Conservation (phyloP, 1,284 basidiomycete species). For the Inonotus hispidus region DNA sequence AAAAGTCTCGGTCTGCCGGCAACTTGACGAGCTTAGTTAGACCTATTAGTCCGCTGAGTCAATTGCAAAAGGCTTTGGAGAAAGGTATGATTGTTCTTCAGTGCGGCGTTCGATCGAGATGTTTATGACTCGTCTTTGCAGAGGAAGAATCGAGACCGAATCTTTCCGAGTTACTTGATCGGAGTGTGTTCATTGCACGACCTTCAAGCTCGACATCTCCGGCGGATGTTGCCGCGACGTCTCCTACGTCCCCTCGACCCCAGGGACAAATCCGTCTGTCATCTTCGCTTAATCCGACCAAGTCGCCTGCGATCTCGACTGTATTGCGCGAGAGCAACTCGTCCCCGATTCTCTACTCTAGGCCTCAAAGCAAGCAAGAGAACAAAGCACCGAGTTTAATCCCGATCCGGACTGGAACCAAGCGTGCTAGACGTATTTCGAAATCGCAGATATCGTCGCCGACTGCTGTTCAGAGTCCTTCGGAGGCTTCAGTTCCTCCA, state of each 20-base stretch:
- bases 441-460: constrained; percentile 46
- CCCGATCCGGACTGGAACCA: constrained; percentile 64
- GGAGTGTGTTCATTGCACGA: constrained; percentile 56
- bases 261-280: neutral
- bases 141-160: constrained; percentile 39
- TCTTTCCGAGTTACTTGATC: constrained; percentile 59
- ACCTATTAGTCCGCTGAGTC: constrained; percentile 58
- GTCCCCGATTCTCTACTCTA: constrained; percentile 35
- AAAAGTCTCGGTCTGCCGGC: constrained; percentile 50
- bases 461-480: constrained; percentile 24
- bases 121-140: constrained; percentile 6
- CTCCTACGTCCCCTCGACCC: constrained; percentile 18
- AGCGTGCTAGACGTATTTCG: constrained; percentile 68
- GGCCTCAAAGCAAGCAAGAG: constrained; percentile 55
- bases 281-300: constrained; percentile 2
- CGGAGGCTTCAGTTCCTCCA: neutral
- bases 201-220: constrained; percentile 28
- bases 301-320: constrained; percentile 22
- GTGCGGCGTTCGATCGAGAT: neutral
- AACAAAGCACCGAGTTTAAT: constrained; percentile 24
- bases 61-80: constrained; percentile 57
- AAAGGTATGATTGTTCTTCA: constrained; percentile 38
- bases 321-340: constrained; percentile 27
- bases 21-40: constrained; percentile 52
- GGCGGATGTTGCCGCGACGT: constrained; percentile 27